Conservation (phyloP, 345 rosid genomes). For the Aquilaria malaccensis region DNA sequence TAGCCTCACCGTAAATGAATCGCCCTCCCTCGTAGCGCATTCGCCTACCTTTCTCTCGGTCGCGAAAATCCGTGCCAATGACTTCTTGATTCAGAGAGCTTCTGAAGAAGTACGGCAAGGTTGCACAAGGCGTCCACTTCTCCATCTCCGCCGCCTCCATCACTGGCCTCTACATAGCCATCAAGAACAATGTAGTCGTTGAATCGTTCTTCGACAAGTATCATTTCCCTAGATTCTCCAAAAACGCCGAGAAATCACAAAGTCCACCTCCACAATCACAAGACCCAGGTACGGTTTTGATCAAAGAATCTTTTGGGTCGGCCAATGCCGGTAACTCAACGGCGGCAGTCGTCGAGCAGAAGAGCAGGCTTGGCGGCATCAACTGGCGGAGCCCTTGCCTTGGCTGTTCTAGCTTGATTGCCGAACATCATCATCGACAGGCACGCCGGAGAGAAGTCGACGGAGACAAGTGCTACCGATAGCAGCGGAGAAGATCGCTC, state of each 20-base stretch:
- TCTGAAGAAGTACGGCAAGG: slow-evolving; percentile 83
- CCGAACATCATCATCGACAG: no score
- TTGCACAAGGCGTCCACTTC: slow-evolving; percentile 72
- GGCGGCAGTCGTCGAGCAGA: slow-evolving; percentile 15
- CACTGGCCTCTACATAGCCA: slow-evolving; percentile 70
- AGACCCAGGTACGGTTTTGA: background rate
- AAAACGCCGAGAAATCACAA: slow-evolving; percentile 6
- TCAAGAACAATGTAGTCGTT: slow-evolving; percentile 85
- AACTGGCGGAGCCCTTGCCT: slow-evolving; percentile 70
- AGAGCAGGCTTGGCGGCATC: slow-evolving; percentile 51
- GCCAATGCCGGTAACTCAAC: background rate
- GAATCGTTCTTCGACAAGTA: slow-evolving; percentile 53
- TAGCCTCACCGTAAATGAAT: no score
- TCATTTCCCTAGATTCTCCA: slow-evolving; percentile 54
- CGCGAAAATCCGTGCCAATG: slow-evolving; percentile 23
- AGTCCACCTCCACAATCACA: slow-evolving; percentile 8
- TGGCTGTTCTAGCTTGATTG: slow-evolving; percentile 50
- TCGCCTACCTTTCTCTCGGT: background rate
- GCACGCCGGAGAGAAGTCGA: no score
- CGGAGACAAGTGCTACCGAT: no score
- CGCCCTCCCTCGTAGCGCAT: no score
- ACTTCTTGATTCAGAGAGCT: slow-evolving; percentile 47
- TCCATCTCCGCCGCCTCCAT: slow-evolving; percentile 68
- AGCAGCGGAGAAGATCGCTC: no score
- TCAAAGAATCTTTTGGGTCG: background rate